These are phyloP conservation scores for Udeniomyces megalosporus DNA, from an alignment of 768 basidiomycete species.

Conservation along the genomic window DNA sequence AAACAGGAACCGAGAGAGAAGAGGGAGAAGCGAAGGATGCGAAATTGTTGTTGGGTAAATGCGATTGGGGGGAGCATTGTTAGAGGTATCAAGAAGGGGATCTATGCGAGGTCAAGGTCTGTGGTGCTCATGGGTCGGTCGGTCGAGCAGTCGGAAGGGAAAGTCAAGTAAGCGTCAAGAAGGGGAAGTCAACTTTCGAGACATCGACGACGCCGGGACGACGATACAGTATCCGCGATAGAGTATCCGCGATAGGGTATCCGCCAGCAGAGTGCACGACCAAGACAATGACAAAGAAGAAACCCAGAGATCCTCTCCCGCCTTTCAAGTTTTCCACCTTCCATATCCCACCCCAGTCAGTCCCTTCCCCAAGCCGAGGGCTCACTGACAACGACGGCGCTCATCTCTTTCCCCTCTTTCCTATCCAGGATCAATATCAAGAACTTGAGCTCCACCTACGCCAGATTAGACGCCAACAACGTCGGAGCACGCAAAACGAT, in stretches of 20 bases:
- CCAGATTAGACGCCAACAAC: slow-evolving; percentile 58
- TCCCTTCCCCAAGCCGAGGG: not conserved
- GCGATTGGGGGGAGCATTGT: slow-evolving; percentile 1
- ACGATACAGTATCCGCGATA: not conserved
- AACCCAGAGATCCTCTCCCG: slow-evolving; percentile 7
- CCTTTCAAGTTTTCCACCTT: slow-evolving; percentile 58
- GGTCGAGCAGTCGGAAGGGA: not conserved
- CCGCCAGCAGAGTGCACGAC: no score
- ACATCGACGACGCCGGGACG: not conserved
- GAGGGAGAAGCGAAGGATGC: slow-evolving; percentile 5
- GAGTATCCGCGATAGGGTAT: no score
- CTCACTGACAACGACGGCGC: not conserved
- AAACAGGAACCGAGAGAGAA: slow-evolving; percentile 10
- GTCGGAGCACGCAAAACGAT: slow-evolving; percentile 38
- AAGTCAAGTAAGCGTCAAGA: not conserved
- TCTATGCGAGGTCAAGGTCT: no score
- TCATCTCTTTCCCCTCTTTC: slow-evolving; percentile 16
- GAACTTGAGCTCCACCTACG: slow-evolving; percentile 57
- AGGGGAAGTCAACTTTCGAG: not conserved
- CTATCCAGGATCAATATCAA: slow-evolving; percentile 54
- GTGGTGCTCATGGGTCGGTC: no score
- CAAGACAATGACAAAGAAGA: slow-evolving; percentile 9
- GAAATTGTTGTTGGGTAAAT: slow-evolving; percentile 6
- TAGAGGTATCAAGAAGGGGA: not conserved
- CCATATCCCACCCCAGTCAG: slow-evolving; percentile 37